Percentiles rank a stretch among this genome's conserved stretches.
Evolutionary conservation across 257 asterid species (phyloP).

Genomic region (Lantana camara): DNA sequence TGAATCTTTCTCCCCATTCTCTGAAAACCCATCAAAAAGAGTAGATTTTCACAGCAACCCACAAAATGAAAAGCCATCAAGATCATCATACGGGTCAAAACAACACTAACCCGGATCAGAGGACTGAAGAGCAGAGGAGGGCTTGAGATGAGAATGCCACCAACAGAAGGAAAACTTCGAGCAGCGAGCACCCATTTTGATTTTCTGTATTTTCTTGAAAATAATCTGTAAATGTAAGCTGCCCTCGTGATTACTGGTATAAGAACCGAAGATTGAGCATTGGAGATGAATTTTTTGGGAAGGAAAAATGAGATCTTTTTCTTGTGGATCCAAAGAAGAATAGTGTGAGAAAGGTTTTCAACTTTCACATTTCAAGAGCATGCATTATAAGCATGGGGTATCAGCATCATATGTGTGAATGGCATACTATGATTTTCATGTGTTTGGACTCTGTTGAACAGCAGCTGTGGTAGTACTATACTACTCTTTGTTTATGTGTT

Average conservation of each 20-base stretch:
- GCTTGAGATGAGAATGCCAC: slow-evolving; percentile 48
- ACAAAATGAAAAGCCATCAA: slow-evolving; percentile 1
- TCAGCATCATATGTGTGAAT: slow-evolving; percentile 41
- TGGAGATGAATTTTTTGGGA: background rate
- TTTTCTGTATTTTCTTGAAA: too few species aligned
- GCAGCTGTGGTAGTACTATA: background rate
- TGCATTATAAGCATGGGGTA: slow-evolving; percentile 42
- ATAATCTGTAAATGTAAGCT: too few species aligned
- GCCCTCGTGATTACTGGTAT: too few species aligned
- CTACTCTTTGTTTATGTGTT: slow-evolving; percentile 20
- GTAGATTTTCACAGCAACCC: slow-evolving; percentile 10
- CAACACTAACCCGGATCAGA: slow-evolving; percentile 46
- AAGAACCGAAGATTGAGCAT: background rate
- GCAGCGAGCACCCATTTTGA: slow-evolving; percentile 49
- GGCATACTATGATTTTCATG: slow-evolving; percentile 31
- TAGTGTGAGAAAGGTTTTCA: slow-evolving; percentile 16
- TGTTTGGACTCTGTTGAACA: slow-evolving; percentile 27
- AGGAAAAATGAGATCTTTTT: background rate
- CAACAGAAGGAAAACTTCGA: slow-evolving; percentile 51
- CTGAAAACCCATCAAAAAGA: slow-evolving; percentile 32
- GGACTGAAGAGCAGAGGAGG: slow-evolving; percentile 43
- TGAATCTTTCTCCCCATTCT: slow-evolving; percentile 47
- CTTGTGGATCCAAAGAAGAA: slow-evolving; percentile 43
- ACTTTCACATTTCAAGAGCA: slow-evolving; percentile 35
- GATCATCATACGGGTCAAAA: background rate